Conservation (phyloP, 495 filamentous ascomycete genomes). For the Collariella sp. region DNA sequence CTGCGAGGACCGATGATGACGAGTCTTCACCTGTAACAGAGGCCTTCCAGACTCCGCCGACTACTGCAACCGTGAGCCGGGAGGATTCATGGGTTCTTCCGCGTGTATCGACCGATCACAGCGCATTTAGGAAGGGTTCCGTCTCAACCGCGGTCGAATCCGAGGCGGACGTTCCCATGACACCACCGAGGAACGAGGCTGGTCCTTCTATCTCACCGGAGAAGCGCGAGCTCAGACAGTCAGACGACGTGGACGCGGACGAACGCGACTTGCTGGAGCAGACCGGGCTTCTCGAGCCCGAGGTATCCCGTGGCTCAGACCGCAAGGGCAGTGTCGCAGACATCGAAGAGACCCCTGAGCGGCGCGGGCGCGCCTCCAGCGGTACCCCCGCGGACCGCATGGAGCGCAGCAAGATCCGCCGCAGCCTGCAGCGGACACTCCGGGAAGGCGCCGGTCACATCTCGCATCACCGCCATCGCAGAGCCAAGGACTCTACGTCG, state of each 20-base stretch:
- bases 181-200: slow-evolving; percentile 23
- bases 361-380: slow-evolving; percentile 23
- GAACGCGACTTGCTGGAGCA: slow-evolving; percentile 46
- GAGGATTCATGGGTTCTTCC: slow-evolving; percentile 48
- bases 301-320: slow-evolving; percentile 9
- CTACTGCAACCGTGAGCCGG: slow-evolving; percentile 37
- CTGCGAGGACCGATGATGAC: slow-evolving; percentile 27
- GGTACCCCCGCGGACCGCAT: slow-evolving; percentile 31
- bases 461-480: slow-evolving; percentile 60
- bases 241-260: slow-evolving; percentile 37
- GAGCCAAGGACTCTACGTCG: slow-evolving; percentile 65
- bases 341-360: slow-evolving; percentile 27
- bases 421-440: slow-evolving; percentile 89
- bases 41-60: slow-evolving; percentile 41
- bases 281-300: slow-evolving; percentile 37
- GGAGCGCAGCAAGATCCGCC: slow-evolving; percentile 59
- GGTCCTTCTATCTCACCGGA: slow-evolving; percentile 16
- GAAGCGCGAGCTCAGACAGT: slow-evolving; percentile 19
- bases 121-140: slow-evolving; percentile 32
- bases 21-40: slow-evolving; percentile 28
- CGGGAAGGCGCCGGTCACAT: slow-evolving; percentile 64
- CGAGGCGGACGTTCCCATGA: slow-evolving; percentile 21
- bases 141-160: slow-evolving; percentile 37
- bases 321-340: slow-evolving; percentile 18
- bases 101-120: slow-evolving; percentile 33